Percentiles rank a stretch among this genome's conserved stretches.
These are phyloP conservation scores for Mallotus japonicus DNA, from an alignment of 441 rosid genomes.

Conservation along the genomic window DNA sequence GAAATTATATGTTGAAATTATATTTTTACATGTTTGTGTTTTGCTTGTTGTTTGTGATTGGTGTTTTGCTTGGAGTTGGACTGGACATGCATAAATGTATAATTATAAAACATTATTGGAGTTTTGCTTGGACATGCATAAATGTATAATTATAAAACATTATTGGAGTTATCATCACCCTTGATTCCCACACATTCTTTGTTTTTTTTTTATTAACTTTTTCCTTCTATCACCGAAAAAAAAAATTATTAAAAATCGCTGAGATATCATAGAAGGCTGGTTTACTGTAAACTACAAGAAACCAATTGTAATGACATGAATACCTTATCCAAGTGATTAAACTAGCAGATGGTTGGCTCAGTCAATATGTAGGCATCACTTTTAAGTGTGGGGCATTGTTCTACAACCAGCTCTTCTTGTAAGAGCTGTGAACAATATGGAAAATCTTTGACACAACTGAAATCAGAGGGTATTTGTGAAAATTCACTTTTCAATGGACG, in stretches of 20 bases:
- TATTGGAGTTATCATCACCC: not conserved
- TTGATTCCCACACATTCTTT: not conserved
- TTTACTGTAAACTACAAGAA: not conserved
- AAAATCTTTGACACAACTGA: no score
- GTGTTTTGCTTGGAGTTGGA: no score
- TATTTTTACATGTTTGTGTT: no score
- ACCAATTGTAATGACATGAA: not conserved
- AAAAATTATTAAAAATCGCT: no score
- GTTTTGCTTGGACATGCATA: no score
- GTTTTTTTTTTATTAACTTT: not conserved
- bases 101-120: not conserved
- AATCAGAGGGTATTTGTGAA: no score
- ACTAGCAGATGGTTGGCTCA: not conserved
- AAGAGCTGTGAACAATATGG: no score
- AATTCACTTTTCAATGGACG: not conserved
- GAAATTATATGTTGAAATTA: no score
- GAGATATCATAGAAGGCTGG: no score
- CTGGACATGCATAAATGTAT: no score
- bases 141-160: not conserved
- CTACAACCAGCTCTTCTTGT: no score
- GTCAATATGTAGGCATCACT: not conserved
- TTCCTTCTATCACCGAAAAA: not conserved
- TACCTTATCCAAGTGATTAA: conserved; percentile 38
- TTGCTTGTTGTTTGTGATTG: no score
- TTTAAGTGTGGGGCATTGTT: not conserved